phyloP scores from a whole-genome alignment of 495 filamentous ascomycete species.

The Tuber melanosporum region DNA sequence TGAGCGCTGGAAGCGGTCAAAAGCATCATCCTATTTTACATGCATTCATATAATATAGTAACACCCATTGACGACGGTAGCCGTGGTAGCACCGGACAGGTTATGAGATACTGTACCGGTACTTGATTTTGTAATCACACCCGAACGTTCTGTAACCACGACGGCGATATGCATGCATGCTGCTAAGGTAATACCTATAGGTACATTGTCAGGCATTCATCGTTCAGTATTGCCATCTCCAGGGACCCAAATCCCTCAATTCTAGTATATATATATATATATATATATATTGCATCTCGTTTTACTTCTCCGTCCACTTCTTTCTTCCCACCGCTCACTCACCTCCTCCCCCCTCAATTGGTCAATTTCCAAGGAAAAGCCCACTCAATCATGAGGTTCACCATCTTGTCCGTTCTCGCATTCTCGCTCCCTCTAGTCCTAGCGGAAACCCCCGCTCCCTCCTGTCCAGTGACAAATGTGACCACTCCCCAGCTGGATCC shows the following conservation, averaged over 20 bases:
- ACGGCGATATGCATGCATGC: not conserved
- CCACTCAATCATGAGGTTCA: not conserved
- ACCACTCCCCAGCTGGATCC: constrained; percentile 32
- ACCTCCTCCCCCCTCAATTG: not conserved
- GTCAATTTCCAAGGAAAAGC: not conserved
- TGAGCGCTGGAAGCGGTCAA: not conserved
- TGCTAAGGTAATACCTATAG: not conserved
- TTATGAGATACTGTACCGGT: not conserved
- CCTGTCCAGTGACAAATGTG: constrained; percentile 5
- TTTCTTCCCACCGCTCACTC: not conserved
- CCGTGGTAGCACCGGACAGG: too few species aligned
- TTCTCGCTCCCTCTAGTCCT: not conserved
- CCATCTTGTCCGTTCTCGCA: not conserved
- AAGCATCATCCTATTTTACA: not conserved
- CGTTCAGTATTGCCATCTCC: not conserved
- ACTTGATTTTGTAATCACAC: not conserved
- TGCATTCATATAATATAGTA: not conserved
- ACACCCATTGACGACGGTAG: not conserved
- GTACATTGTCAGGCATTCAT: not conserved
- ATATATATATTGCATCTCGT: not conserved
- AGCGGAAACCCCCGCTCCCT: not conserved
- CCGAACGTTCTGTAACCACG: not conserved
- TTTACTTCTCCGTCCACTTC: not conserved
- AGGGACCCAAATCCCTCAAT: not conserved
- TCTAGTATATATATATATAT: not conserved